Evolutionary conservation across 2,329 filamentous ascomycete genomes (phyloP), one percentile per base, ranked within the genome.

Genomic region (Oidium heveae): DNA sequence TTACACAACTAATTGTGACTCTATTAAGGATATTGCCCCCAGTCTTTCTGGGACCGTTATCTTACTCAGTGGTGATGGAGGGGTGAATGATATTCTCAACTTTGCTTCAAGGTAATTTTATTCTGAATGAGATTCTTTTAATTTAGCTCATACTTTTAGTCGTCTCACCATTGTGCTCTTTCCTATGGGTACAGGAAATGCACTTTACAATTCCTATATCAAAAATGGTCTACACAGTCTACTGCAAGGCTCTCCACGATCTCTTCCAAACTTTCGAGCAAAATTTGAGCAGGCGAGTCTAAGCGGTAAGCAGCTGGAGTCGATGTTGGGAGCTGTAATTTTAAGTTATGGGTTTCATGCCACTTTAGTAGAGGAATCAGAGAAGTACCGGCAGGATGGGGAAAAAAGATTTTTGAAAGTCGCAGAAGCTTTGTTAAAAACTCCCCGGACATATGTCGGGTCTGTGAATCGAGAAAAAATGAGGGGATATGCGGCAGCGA

Each of bases 311-410:
- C 59, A 60, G 0, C 55, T 65, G 7, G 49, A 52, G 1, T 58
- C 61, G 7, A 69, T 82, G 24, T 75, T 83, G 61, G 88, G 86
- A 28, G 83, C 82, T 24, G 86, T 95, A 22, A 88, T 96, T 1
- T 82, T 81, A 47, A 91, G 84, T 66, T 94, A 93, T 75, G 89
- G 84, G 20, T 79, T 96, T 63, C 89, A 96, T 63, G 85, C 88
- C 33, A 80, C 82, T 44, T 74, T 96, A 3, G 86, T 96, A 22
- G 87, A 85, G 61, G 87, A 95, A 69, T 91, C 84, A 66, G 89
- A 96, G 66, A 82, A 79, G 59, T 89, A 89, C 67, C 81, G 89
- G 58, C 76, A 77, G 59, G 80, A 83, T 62, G 89, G 89, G 13
- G 72, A 73, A 34, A 77, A 82, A 64, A 75, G 89, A 20, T 96